phyloP scores from a whole-genome alignment of 495 filamentous ascomycete species.

The Hypoxylon cercidicola region DNA sequence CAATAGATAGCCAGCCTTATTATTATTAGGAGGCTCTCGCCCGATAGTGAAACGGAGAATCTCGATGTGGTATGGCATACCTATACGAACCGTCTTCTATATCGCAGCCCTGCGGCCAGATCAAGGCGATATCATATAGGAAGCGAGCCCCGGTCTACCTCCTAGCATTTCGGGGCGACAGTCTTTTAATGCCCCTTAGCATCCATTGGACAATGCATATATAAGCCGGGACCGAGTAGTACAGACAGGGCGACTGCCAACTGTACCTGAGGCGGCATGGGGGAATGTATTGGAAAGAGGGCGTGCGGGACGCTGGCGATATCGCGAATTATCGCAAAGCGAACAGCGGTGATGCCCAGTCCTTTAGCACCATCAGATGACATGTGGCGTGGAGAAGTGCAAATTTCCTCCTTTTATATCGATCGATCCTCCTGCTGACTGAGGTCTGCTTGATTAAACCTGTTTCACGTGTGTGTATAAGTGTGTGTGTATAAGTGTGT shows the following conservation, averaged over 20 bases:
- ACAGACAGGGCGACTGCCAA: background rate
- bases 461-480: no score
- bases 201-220: background rate
- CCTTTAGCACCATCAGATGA: background rate
- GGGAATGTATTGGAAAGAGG: background rate
- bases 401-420: background rate
- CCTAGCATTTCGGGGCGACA: background rate
- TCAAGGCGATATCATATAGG: background rate
- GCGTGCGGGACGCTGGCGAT: background rate
- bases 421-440: background rate
- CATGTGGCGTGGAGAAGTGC: constrained; percentile 3
- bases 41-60: no score
- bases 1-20: background rate
- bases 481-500: no score
- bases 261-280: background rate
- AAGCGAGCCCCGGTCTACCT: background rate
- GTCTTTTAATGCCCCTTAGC: background rate
- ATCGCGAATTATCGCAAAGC: background rate
- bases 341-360: constrained; percentile 20
- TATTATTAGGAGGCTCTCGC: background rate
- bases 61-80: no score
- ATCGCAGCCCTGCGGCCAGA: no score
- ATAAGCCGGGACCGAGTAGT: background rate
- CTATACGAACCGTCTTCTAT: no score
- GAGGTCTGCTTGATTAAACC: background rate